These are phyloP conservation scores for Xylariaceae sp. DNA, from an alignment of 2,329 filamentous ascomycete genomes.

Conservation along the genomic window DNA sequence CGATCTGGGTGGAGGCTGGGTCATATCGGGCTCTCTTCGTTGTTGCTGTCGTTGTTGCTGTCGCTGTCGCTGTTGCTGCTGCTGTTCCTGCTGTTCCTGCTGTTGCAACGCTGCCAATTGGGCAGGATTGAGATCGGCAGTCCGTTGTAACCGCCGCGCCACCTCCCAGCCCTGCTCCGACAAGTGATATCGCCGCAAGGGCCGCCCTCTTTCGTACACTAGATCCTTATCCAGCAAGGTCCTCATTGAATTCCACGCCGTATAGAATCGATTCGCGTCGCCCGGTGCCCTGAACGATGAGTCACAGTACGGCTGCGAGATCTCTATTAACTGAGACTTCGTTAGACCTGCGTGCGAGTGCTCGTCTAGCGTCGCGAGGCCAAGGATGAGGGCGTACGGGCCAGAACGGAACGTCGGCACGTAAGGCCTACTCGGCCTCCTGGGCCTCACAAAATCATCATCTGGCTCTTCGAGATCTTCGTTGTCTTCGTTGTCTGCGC, in stretches of 20 bases:
- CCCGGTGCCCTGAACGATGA: slow-evolving; percentile 64
- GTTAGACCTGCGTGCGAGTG: slow-evolving; percentile 53
- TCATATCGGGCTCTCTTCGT: slow-evolving; percentile 13
- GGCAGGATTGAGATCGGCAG: slow-evolving; percentile 26
- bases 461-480: slow-evolving; percentile 30
- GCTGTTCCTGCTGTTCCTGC: slow-evolving; percentile 9
- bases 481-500: slow-evolving; percentile 14
- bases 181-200: slow-evolving; percentile 61
- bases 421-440: slow-evolving; percentile 58
- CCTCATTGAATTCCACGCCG: slow-evolving; percentile 80
- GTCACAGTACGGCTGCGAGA: slow-evolving; percentile 67
- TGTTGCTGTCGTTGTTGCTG: slow-evolving; percentile 8
- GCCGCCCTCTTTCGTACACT: slow-evolving; percentile 65
- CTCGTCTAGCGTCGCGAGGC: slow-evolving; percentile 55
- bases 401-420: slow-evolving; percentile 69
- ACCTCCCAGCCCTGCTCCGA: slow-evolving; percentile 77
- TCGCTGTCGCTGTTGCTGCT: slow-evolving; percentile 8
- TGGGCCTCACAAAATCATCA: slow-evolving; percentile 38
- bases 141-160: slow-evolving; percentile 57
- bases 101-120: slow-evolving; percentile 13
- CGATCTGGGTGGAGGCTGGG: slow-evolving; percentile 7
- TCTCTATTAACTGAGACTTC: slow-evolving; percentile 62
- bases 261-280: slow-evolving; percentile 66
- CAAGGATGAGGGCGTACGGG: slow-evolving; percentile 66
- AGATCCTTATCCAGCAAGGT: slow-evolving; percentile 68